Percentiles rank a stretch among this genome's conserved stretches.
Evolutionary conservation across 2,329 filamentous ascomycete genomes (phyloP).

Genomic region (Scytalidium sp.): DNA sequence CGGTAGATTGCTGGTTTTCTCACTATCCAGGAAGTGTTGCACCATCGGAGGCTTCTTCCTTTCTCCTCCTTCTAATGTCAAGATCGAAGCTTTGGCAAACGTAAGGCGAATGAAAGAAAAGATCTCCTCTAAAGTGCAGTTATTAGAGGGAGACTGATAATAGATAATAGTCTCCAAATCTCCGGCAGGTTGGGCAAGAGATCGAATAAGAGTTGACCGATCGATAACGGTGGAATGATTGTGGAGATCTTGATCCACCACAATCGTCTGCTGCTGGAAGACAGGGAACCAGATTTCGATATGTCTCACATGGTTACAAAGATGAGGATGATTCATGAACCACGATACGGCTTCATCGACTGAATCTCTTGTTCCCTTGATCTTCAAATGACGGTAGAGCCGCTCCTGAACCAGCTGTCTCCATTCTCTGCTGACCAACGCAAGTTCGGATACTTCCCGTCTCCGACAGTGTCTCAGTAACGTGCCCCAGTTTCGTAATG

Average conservation of each 20-base stretch:
- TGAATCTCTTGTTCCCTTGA: conserved; percentile 67
- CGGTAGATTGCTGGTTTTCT: conserved; percentile 13
- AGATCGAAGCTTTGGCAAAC: conserved; percentile 56
- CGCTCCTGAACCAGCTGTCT: conserved; percentile 66
- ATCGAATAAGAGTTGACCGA: conserved; percentile 17
- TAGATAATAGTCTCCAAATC: conserved; percentile 47
- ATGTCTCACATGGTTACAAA: conserved; percentile 65
- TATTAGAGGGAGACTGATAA: conserved; percentile 60
- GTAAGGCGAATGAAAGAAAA: conserved; percentile 59
- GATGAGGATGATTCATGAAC: conserved; percentile 56
- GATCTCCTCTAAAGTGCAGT: conserved; percentile 67
- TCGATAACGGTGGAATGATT: conserved; percentile 22
- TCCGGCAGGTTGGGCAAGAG: conserved; percentile 33
- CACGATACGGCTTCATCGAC: conserved; percentile 58
- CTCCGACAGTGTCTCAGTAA: conserved; percentile 64
- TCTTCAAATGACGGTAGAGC: conserved; percentile 72
- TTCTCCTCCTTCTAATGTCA: conserved; percentile 75
- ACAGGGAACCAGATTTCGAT: conserved; percentile 78
- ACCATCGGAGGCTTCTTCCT: conserved; percentile 73
- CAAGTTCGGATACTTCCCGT: conserved; percentile 63
- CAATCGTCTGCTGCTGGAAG: conserved; percentile 41
- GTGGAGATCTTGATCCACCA: conserved; percentile 21
- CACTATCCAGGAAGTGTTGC: conserved; percentile 41
- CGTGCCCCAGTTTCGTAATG: conserved; percentile 60
- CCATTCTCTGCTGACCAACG: conserved; percentile 63